Evolutionary conservation across 2,329 filamentous ascomycete species (phyloP).

Genomic region (Orbilia ellipsospora): DNA sequence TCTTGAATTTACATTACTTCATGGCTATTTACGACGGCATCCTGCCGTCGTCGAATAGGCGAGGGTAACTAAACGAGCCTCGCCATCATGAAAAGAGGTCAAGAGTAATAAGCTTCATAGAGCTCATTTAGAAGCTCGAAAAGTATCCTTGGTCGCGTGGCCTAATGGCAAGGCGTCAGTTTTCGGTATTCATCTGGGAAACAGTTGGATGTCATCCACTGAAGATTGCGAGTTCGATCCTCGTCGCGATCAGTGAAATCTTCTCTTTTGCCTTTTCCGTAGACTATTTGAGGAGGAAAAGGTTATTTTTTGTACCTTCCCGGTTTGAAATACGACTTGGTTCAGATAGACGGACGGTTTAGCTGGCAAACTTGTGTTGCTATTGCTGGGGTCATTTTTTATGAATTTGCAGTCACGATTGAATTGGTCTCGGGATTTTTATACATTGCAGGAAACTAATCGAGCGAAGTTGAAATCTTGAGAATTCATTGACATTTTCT

Average conservation of each 20-base stretch:
- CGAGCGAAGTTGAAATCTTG: too few species aligned
- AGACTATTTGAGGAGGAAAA: not conserved
- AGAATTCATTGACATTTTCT: too few species aligned
- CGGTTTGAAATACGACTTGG: not conserved
- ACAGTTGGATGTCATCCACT: conserved; percentile 46
- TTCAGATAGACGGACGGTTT: not conserved
- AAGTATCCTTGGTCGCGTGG: conserved; percentile 45
- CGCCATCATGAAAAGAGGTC: too few species aligned
- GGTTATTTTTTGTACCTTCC: conserved; percentile 21
- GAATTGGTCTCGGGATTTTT: too few species aligned
- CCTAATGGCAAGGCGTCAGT: conserved; percentile 56
- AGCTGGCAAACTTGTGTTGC: conserved; percentile 43
- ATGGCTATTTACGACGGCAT: too few species aligned
- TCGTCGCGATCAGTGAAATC: conserved; percentile 51
- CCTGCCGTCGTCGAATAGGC: too few species aligned
- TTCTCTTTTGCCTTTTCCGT: conserved; percentile 23
- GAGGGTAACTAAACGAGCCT: not conserved
- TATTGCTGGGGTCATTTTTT: not conserved
- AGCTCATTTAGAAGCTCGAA: not conserved
- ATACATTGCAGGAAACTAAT: too few species aligned
- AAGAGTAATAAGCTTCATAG: conserved; percentile 11
- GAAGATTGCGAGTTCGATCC: conserved; percentile 56
- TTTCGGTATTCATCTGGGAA: conserved; percentile 39
- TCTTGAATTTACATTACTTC: too few species aligned
- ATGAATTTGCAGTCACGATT: too few species aligned